Evolutionary conservation across 1,139 yeast genomes (phyloP), one percentile per base, ranked within the genome.

Genomic region (Debaryomyces udenii): DNA sequence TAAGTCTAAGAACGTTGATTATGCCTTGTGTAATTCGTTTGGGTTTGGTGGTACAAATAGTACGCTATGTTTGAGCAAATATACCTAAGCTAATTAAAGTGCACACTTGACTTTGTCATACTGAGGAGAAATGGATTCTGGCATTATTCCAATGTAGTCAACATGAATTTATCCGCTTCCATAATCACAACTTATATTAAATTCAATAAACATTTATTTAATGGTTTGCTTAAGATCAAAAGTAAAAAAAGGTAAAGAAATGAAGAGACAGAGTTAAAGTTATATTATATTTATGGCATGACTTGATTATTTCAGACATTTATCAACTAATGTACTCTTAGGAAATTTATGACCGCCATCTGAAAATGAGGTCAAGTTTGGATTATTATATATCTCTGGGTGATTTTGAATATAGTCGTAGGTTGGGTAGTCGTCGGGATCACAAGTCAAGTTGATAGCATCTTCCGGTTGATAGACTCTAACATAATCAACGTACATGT

Each of bases 11-110:
- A 53, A 59, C 3, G 57, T 87, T 7, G 56, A 74, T 6, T 74
- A 77, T 50, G 97, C 93, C 0, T 50, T 94, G 52, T 81, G 90
- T 42, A 94, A 94, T 58, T 88, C 96, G 50, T 93, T 94, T 68
- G 99, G 99, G 0, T 93, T 94, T 67, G 99, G 99, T 6, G 99
- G 99, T 10, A 90, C 95, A 6, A 94, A 94, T 62, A 85, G 95
- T 10, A 77, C 95, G 15, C 42, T 62, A 5, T 45, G 62, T n/a
- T 57, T 62, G 36, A 53, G 50, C 18, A 56, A 52, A 38, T 58
- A 44, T 35, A 17, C 32, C 11, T 28, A 20, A n/a, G n/a, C 9
- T 9, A 6, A 4, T 27, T 14, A n/a, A 24, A 10, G 17, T 32
- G 35, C 15, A 22, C 10, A 32, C 2, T n/a, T 31, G 20, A 7